These are phyloP conservation scores for Aspergillus neoniger DNA, from an alignment of 2,329 filamentous ascomycete genomes.

Conservation along the genomic window DNA sequence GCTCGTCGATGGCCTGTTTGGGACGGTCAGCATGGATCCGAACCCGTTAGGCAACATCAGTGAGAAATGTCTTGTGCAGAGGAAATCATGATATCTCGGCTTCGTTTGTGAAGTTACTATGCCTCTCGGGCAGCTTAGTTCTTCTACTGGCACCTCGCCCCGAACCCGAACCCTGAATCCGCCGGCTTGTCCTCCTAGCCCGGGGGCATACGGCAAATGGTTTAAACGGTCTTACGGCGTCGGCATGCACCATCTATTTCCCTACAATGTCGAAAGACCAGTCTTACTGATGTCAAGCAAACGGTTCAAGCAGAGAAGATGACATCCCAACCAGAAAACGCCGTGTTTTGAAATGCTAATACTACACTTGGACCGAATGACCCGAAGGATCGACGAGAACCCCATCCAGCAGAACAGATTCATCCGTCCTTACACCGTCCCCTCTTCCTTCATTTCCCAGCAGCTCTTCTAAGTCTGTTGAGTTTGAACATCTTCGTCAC, in stretches of 20 bases:
- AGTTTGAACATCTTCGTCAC: constrained; percentile 57
- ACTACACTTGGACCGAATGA: not conserved
- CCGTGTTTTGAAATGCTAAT: too few relatives aligned
- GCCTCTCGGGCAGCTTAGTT: not conserved
- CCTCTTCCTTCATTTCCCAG: constrained; percentile 13
- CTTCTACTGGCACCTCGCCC: not conserved
- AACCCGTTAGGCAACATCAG: not conserved
- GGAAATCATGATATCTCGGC: not conserved
- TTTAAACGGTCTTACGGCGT: constrained; percentile 18
- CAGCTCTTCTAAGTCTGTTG: constrained; percentile 44
- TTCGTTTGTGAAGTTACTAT: not conserved
- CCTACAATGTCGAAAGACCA: not conserved
- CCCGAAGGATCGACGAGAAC: not conserved
- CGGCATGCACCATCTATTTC: too few relatives aligned
- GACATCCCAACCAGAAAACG: not conserved
- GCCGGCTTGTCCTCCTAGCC: not conserved
- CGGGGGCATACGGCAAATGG: constrained; percentile 18
- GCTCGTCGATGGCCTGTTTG: not conserved
- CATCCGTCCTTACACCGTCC: not conserved
- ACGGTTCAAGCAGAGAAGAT: not conserved
- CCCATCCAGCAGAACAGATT: not conserved
- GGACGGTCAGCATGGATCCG: not conserved
- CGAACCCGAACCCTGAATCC: not conserved
- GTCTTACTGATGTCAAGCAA: not conserved
- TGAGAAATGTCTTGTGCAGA: not conserved